Conservation (phyloP, 2,329 filamentous ascomycete species). For the Claviceps maximensis region DNA sequence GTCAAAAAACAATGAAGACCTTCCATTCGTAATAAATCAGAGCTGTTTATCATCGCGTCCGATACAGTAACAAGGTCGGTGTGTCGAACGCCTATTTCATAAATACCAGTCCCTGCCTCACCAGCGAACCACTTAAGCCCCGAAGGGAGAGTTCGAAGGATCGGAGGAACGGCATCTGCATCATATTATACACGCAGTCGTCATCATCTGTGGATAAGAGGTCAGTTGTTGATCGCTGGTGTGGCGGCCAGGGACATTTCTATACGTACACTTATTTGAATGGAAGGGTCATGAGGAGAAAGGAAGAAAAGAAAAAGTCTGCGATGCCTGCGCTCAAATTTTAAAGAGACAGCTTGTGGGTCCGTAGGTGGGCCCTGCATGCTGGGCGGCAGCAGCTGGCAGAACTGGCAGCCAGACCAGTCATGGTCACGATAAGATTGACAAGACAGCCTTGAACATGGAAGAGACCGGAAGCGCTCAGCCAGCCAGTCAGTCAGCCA, state of each 20-base stretch:
- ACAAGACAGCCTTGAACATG: background rate
- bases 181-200: slow-evolving; percentile 97
- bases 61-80: slow-evolving; percentile 91
- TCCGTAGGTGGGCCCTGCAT: background rate
- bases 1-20: slow-evolving; percentile 5
- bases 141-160: slow-evolving; percentile 68
- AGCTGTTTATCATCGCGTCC: slow-evolving; percentile 96
- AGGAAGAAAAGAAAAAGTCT: slow-evolving; percentile 34
- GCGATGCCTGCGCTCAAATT: slow-evolving; percentile 21
- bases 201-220: slow-evolving; percentile 71
- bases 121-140: slow-evolving; percentile 81
- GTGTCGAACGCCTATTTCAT: slow-evolving; percentile 99
- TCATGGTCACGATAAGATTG: too few relatives aligned
- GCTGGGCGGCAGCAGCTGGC: slow-evolving; percentile 4
- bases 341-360: slow-evolving; percentile 18
- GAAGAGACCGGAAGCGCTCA: background rate
- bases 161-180: slow-evolving; percentile 50
- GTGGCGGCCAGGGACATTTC: slow-evolving; percentile 7
- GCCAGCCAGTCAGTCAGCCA: too few relatives aligned
- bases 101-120: slow-evolving; percentile 48
- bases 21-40: slow-evolving; percentile 53
- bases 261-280: slow-evolving; percentile 86
- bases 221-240: slow-evolving; percentile 18
- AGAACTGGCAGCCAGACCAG: too few relatives aligned
- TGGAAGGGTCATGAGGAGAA: slow-evolving; percentile 81